Conservation (phyloP, 306 rosid genomes). For the Trichosanthes truncata region DNA sequence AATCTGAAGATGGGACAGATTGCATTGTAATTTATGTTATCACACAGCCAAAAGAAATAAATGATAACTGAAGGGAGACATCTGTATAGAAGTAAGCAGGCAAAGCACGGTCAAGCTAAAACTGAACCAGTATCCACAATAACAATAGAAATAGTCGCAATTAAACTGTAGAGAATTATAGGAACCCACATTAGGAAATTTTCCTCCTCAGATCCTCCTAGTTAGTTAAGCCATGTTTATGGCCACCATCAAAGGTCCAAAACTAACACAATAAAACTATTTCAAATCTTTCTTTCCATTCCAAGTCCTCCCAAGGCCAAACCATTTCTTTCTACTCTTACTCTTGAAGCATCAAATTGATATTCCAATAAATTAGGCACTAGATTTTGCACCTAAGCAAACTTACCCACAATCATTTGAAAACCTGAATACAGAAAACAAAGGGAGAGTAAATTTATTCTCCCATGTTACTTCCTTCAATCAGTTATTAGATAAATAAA, state of each 20-base stretch:
- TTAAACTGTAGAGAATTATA: neutral
- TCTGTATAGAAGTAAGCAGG: neutral
- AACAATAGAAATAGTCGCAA: neutral
- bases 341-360: neutral
- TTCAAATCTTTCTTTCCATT: neutral
- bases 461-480: neutral
- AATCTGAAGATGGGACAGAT: slow-evolving; percentile 34
- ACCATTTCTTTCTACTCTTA: neutral
- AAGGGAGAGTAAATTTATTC: neutral
- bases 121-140: too few relatives aligned
- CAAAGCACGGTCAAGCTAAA: too few relatives aligned
- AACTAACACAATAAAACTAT: neutral
- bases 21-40: neutral
- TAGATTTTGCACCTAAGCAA: neutral
- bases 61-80: neutral
- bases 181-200: neutral
- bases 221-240: neutral
- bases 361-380: neutral
- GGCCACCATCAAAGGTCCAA: neutral
- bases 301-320: neutral
- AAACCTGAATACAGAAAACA: neutral
- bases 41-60: neutral
- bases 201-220: neutral
- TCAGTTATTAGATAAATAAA: neutral
- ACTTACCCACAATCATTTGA: neutral